Conservation (phyloP, 2,329 filamentous ascomycete species). For the Diaporthe helianthi region DNA sequence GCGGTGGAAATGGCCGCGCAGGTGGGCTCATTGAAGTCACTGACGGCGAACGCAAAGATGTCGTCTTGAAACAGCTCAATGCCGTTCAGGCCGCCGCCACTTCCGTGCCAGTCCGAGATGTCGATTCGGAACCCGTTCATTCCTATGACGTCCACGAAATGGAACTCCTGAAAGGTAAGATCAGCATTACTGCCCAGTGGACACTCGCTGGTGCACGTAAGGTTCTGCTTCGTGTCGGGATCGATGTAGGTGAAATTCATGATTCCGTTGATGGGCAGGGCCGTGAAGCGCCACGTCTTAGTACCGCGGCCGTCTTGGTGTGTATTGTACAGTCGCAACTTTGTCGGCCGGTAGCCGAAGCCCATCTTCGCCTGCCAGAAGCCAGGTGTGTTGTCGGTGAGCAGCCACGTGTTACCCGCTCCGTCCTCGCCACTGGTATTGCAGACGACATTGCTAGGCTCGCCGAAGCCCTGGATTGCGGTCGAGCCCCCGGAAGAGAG, state of each 20-base stretch:
- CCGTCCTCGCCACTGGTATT: conserved; percentile 71
- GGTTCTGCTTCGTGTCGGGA: conserved; percentile 69
- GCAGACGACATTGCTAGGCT: conserved; percentile 85
- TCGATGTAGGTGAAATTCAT: conserved; percentile 96
- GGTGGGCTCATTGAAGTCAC: conserved; percentile 85
- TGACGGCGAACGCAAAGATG: conserved; percentile 84
- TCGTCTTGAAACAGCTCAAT: conserved; percentile 88
- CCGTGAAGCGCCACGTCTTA: conserved; percentile 85
- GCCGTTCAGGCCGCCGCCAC: conserved; percentile 82
- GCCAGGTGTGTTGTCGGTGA: conserved; percentile 76
- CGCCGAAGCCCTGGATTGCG: conserved; percentile 68
- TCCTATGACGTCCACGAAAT: conserved; percentile 85
- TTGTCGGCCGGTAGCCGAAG: conserved; percentile 87
- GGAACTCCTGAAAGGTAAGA: conserved; percentile 82
- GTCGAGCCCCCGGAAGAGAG: conserved; percentile 73
- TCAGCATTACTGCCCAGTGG: conserved; percentile 77
- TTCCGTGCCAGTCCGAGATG: conserved; percentile 86
- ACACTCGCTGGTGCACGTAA: conserved; percentile 81
- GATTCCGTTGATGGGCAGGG: conserved; percentile 86
- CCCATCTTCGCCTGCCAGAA: conserved; percentile 84
- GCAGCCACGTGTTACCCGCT: conserved; percentile 81
- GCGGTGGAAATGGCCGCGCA: conserved; percentile 72
- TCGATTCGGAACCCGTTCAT: conserved; percentile 89
- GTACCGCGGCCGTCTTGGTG: conserved; percentile 84
- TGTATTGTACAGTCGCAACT: conserved; percentile 88